Percentiles rank a stretch among this genome's conserved stretches.
These are phyloP conservation scores for Coemansia biformis DNA, from an alignment of 192 early-diverging fungal species.

Conservation along the genomic window DNA sequence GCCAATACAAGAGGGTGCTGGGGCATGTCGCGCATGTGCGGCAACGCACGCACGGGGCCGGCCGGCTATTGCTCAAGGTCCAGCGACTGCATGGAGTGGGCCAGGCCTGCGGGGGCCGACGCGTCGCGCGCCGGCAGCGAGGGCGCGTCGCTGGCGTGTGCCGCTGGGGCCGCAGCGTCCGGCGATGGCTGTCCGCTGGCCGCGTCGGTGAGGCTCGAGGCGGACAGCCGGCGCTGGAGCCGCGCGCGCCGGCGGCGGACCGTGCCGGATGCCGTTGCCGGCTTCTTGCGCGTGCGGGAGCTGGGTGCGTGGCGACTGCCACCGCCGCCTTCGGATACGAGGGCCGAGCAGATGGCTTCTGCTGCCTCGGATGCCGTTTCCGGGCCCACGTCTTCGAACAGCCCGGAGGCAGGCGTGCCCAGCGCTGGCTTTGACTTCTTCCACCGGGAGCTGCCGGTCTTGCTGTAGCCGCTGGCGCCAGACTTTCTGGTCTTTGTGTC, in stretches of 20 bases:
- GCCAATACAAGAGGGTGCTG: too few relatives aligned
- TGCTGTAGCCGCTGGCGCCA: conserved; percentile 5
- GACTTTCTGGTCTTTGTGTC: conserved; percentile 1
- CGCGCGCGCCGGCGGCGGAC: conserved; percentile 39
- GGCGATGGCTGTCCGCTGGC: neutral
- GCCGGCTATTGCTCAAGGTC: conserved; percentile 19
- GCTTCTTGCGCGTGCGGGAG: conserved; percentile 28
- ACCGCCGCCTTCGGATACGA: conserved; percentile 8
- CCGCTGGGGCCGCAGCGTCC: neutral
- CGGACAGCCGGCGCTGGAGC: conserved; percentile 27
- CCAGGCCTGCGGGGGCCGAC: conserved; percentile 1
- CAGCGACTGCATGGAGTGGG: conserved; percentile 13
- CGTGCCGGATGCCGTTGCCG: conserved; percentile 21
- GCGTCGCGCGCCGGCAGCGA: neutral
- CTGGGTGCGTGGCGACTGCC: conserved; percentile 7
- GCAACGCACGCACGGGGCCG: too few relatives aligned
- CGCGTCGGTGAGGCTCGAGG: conserved; percentile 9
- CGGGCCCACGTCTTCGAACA: conserved; percentile 29
- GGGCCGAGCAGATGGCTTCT: conserved; percentile 28
- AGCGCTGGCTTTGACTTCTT: conserved; percentile 23
- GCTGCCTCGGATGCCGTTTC: conserved; percentile 19
- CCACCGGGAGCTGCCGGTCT: conserved; percentile 10
- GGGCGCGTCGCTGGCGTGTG: neutral
- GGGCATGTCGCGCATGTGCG: too few relatives aligned
- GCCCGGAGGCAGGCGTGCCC: conserved; percentile 5